Evolutionary conservation across 2,329 filamentous ascomycete genomes (phyloP), one percentile per base, ranked within the genome.

Genomic region (Neurospora sp.): DNA sequence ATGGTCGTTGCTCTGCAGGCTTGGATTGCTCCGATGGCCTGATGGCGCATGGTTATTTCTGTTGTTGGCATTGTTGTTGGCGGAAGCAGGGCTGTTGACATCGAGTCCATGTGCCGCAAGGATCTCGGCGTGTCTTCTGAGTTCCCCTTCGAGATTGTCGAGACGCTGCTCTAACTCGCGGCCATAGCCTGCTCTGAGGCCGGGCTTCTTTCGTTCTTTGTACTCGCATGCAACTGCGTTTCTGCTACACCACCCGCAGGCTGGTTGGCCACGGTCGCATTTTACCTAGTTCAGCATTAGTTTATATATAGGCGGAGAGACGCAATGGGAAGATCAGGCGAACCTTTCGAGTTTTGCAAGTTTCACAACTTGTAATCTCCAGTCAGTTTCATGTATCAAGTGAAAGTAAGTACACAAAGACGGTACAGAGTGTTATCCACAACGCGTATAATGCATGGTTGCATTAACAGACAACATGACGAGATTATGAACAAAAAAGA

Each of bases 271-370:
- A 42, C 92, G 87, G 79, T 94, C 91, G 79, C 90, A 92, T 84
- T 91, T 91, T 38, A 91, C 89, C 88, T 89, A 75, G 38, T 40
- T 10, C 28, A 62, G 7, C 11, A 13, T 72, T 39, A 74, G 70
- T 69, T 2, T 68, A 28, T 28, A 28, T 28, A 28, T 28, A 33
- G 28, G 28, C 28, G 28, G 28, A 33, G 28, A 33, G 28, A 33
- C 28, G 62, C 7, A 19, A 38, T 11, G 68, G n/a, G 33, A 42
- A 23, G 15, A 39, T 8, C 7, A 42, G 66, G 9, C 28, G 68
- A 38, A 93, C 91, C 84, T 94, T 95, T 82, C 92, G 84, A 79
- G 91, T 89, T 80, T 94, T 93, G 82, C 91, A 93, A 68, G 91
- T 84, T 80, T 94, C 92, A 77, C 92, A 90, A 76, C 89, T 90